Percentiles rank a stretch among this genome's conserved stretches.
These are phyloP conservation scores for Nyssa sinensis DNA, from an alignment of 148 eudicot genomes.

Conservation along the genomic window DNA sequence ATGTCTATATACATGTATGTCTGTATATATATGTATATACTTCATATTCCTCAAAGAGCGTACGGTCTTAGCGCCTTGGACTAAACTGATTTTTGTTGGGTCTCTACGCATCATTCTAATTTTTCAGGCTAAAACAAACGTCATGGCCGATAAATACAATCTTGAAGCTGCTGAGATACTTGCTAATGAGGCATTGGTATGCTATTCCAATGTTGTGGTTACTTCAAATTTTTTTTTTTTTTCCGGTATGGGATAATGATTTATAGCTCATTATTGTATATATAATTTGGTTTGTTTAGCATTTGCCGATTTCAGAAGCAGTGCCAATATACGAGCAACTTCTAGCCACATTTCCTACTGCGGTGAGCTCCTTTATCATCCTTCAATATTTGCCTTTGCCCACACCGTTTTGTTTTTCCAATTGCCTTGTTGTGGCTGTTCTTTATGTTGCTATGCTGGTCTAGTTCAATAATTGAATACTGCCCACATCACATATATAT, in stretches of 20 bases:
- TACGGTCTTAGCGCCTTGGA: no score
- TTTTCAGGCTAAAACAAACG: not conserved
- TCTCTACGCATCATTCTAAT: no score
- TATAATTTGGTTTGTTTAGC: slow-evolving; percentile 37
- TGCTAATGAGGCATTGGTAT: slow-evolving; percentile 82
- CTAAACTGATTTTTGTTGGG: no score
- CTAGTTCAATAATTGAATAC: no score
- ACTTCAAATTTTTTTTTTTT: not conserved
- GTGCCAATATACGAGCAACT: slow-evolving; percentile 85
- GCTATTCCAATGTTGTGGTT: not conserved
- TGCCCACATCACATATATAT: no score
- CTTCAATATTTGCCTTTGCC: not conserved
- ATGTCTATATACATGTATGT: no score
- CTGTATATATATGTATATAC: no score
- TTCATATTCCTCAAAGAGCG: no score
- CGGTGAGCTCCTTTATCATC: slow-evolving; percentile 49
- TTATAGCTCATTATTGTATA: not conserved
- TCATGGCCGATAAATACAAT: slow-evolving; percentile 56
- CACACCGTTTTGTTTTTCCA: not conserved
- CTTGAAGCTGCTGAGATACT: slow-evolving; percentile 84
- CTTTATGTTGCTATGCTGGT: no score
- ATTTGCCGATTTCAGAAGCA: slow-evolving; percentile 70
- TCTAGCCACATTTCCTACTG: slow-evolving; percentile 77
- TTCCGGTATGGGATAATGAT: not conserved
- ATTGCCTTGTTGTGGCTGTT: no score